These are phyloP conservation scores for Ophiosphaerella korrae DNA, from an alignment of 2,329 filamentous ascomycete species.

Conservation along the genomic window DNA sequence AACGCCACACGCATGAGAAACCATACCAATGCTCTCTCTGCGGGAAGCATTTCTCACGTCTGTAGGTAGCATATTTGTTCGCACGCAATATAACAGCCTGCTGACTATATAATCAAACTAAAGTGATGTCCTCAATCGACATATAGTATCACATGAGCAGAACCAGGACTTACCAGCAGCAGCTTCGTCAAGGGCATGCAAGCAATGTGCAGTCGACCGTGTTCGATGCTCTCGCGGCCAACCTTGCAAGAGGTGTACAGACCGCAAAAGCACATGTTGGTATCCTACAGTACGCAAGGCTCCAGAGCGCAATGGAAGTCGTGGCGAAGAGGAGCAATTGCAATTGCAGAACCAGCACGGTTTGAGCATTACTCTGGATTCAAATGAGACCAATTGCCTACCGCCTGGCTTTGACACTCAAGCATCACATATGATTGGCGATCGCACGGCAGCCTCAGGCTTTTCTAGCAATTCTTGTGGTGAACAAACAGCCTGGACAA, in stretches of 20 bases:
- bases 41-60: constrained; percentile 12
- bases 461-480: neutral
- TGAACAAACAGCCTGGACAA: constrained; percentile 1
- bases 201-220: constrained; percentile 31
- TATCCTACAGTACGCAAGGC: constrained; percentile 19
- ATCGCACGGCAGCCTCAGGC: neutral
- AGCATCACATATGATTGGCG: no score
- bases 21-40: constrained; percentile 16
- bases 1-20: constrained; percentile 17
- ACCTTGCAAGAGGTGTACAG: constrained; percentile 29
- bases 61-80: neutral
- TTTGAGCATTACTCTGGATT: no score
- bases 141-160: constrained; percentile 9
- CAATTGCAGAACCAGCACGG: neutral
- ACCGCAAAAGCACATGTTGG: constrained; percentile 23
- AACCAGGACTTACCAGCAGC: neutral
- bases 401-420: no score
- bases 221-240: constrained; percentile 35
- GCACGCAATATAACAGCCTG: neutral
- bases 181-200: constrained; percentile 25
- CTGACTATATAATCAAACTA: neutral
- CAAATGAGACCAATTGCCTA: no score
- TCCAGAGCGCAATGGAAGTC: neutral
- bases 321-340: neutral
- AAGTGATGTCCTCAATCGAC: constrained; percentile 8